A percentile compares a stretch with the other conserved stretches of the same genome.
These are phyloP conservation scores for Isatis lusitanica DNA, from an alignment of 441 rosid genomes.

Conservation along the genomic window DNA sequence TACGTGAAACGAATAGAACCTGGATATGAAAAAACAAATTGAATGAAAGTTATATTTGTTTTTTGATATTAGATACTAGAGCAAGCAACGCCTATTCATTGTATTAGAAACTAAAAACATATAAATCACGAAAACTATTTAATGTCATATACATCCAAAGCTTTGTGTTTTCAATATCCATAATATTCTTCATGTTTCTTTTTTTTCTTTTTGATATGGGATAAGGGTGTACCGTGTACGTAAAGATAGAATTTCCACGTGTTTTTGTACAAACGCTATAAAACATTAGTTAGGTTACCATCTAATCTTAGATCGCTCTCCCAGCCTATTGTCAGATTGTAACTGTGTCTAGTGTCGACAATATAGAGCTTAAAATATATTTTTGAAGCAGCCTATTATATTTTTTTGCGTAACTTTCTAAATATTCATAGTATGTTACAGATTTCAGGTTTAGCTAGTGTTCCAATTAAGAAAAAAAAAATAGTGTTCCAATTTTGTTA, in stretches of 20 bases:
- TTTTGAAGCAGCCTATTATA: background rate
- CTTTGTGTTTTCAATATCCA: background rate
- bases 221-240: background rate
- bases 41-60: background rate
- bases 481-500: no score
- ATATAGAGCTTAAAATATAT: background rate
- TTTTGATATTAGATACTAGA: background rate
- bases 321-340: background rate
- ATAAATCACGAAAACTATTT: background rate
- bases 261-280: background rate
- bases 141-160: background rate
- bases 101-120: background rate
- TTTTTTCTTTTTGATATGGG: background rate
- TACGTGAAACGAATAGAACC: background rate
- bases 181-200: background rate
- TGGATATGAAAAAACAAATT: background rate
- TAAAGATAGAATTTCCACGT: no score
- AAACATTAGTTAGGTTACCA: constrained; percentile 2
- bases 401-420: no score
- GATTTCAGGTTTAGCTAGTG: no score
- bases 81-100: background rate
- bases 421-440: no score
- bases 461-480: no score
- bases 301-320: background rate
- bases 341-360: background rate